Evolutionary conservation across 345 rosid genomes (phyloP), one percentile per base, ranked within the genome.

Genomic region (Psidium guajava): DNA sequence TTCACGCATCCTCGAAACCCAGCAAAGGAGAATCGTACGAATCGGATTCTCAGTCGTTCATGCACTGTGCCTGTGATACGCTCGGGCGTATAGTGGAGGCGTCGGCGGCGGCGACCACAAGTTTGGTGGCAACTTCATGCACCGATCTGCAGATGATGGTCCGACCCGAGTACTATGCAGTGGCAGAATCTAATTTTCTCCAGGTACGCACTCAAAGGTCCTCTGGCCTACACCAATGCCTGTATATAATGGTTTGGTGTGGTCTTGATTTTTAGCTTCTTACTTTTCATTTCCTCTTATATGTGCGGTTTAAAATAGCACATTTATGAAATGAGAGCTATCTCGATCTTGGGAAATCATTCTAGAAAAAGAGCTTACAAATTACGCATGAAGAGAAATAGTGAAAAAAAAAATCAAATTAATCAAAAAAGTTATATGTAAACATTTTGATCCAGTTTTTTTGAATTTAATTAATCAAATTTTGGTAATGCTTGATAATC

Each of bases 91-190:
- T 22, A 32, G 47, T 8, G 6, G 44, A 32, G 47, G 21, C 12
- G 12, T 2, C 7, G 12, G 22, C 0, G 21, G 21, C 6, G 47
- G 6, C 7, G 6, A 18, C 0, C 10, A 61, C 47, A 16, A 69
- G 42, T 69, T 36, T 69, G 77, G 11, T 69, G 77, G 47, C 44
- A 21, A 69, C 77, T 69, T 32, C 44, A 8, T 69, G 47, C 44
- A 16, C 77, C 32, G 77, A 69, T 69, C 77, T 69, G 77, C 77
- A 32, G 77, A 69, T 32, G 44, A 69, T 69, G 44, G 32, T 36
- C 44, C 20, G 8, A 47, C 77, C 77, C 20, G 77, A 69, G 77
- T 32, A 5, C 47, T 18, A 69, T 69, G 47, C 77, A 69, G 77
- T 32, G 24, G 47, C 77, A 69, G 0, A 32, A 32, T 69, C 77